Percentiles rank a stretch among this genome's conserved stretches.
Evolutionary conservation across 305 asterid species (phyloP).

Genomic region (Solanum chacoense): DNA sequence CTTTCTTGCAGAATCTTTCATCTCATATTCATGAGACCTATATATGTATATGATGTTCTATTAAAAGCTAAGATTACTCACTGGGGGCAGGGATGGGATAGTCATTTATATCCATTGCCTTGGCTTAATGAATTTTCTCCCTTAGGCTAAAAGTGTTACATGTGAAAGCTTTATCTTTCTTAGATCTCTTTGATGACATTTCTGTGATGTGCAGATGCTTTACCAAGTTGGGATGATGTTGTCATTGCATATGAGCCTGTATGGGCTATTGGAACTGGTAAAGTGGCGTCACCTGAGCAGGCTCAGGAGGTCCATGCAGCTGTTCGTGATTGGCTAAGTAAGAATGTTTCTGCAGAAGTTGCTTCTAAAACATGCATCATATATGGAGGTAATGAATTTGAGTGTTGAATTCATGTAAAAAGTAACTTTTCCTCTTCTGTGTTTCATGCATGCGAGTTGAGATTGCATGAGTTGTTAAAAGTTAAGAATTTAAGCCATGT

Average conservation of each 20-base stretch:
- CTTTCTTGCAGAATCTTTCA: not conserved
- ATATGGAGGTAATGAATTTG: constrained; percentile 59
- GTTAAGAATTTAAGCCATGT: not conserved
- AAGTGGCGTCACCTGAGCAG: constrained; percentile 93
- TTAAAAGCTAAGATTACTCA: not conserved
- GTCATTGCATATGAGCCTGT: constrained; percentile 91
- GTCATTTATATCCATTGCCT: not conserved
- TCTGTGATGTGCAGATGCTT: constrained; percentile 48
- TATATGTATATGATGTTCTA: not conserved
- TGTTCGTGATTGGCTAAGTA: constrained; percentile 79
- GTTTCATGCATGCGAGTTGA: not conserved
- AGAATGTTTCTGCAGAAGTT: constrained; percentile 78
- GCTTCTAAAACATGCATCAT: constrained; percentile 81
- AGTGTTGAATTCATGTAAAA: not conserved
- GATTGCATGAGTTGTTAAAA: not conserved
- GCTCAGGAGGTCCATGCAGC: constrained; percentile 94
- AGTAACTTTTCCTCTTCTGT: not conserved
- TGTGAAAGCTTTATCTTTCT: not conserved
- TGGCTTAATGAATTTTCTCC: not conserved
- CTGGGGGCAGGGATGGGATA: not conserved
- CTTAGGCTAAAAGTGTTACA: not conserved
- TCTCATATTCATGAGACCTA: not conserved
- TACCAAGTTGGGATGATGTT: constrained; percentile 74
- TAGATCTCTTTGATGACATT: not conserved
- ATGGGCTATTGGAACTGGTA: constrained; percentile 97